phyloP scores from a whole-genome alignment of 352 stramenopile genomes.

The Phytophthora quininea region DNA sequence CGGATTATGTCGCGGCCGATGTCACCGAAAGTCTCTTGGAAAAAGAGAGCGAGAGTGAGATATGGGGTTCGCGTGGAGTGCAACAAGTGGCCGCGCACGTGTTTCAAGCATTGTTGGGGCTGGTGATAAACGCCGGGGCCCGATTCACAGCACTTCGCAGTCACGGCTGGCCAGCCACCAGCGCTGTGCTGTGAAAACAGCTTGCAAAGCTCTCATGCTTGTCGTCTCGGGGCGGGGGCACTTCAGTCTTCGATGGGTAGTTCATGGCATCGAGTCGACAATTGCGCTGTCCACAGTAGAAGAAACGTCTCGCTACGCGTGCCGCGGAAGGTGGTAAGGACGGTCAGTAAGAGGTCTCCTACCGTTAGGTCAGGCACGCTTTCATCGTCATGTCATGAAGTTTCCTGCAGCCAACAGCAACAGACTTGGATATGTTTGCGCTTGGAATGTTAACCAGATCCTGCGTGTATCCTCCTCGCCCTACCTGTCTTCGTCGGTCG shows the following conservation, averaged over 20 bases:
- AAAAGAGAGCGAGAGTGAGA: slow-evolving; percentile 17
- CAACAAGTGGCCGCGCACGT: neutral
- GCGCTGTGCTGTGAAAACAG: slow-evolving; percentile 34
- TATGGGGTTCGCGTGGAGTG: slow-evolving; percentile 9
- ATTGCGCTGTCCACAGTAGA: slow-evolving; percentile 9
- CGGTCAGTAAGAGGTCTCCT: no score
- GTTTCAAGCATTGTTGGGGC: no score
- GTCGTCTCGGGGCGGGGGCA: slow-evolving; percentile 32
- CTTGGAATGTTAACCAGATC: neutral
- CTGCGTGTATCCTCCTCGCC: neutral
- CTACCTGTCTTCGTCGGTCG: neutral
- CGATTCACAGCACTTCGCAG: neutral
- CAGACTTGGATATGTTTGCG: no score
- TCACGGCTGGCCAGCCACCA: slow-evolving; percentile 2
- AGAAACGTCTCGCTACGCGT: no score
- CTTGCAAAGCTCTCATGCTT: slow-evolving; percentile 29
- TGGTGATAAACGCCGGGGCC: neutral
- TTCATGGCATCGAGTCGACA: slow-evolving; percentile 11
- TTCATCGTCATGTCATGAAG: no score
- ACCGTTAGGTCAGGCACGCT: no score
- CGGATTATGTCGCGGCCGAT: slow-evolving; percentile 26
- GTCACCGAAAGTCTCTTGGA: slow-evolving; percentile 32
- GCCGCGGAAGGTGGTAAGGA: no score
- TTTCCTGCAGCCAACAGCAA: no score
- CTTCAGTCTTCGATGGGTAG: slow-evolving; percentile 30